Evolutionary conservation across 1,139 yeast species (phyloP).

Genomic region (Protomyces inouyei): DNA sequence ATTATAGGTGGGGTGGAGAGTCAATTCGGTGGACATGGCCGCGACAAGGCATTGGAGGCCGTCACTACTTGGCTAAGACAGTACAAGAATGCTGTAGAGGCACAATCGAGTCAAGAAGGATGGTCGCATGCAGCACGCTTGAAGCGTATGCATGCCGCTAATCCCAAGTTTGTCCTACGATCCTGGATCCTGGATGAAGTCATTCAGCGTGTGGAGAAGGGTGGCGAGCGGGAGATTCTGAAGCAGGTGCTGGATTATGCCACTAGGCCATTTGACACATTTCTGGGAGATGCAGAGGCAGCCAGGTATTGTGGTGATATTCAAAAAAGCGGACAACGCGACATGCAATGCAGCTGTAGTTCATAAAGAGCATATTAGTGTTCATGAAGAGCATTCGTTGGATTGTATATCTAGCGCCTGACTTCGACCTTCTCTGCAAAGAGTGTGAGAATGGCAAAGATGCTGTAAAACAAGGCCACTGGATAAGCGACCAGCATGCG

Average conservation of each 20-base stretch:
- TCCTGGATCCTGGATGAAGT: constrained; percentile 87
- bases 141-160: constrained; percentile 46
- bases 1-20: constrained; percentile 22
- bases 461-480: constrained; percentile 80
- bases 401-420: not conserved
- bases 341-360: not conserved
- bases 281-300: constrained; percentile 38
- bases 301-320: constrained; percentile 31
- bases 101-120: constrained; percentile 40
- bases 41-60: constrained; percentile 38
- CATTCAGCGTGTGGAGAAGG: constrained; percentile 41
- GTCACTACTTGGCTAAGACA: constrained; percentile 42
- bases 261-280: constrained; percentile 39
- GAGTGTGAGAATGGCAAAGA: constrained; percentile 93
- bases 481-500: constrained; percentile 93
- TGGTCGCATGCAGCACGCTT: constrained; percentile 39
- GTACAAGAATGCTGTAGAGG: constrained; percentile 45
- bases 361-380: not conserved
- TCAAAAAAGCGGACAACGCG: not conserved
- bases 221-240: constrained; percentile 35
- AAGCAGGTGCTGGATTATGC: constrained; percentile 40
- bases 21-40: constrained; percentile 34
- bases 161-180: constrained; percentile 78
- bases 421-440: constrained; percentile 40
- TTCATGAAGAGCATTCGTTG: not conserved